Base-by-base conservation (phyloP, 1,284 basidiomycete species). In the Chalciporus sp. region DNA sequence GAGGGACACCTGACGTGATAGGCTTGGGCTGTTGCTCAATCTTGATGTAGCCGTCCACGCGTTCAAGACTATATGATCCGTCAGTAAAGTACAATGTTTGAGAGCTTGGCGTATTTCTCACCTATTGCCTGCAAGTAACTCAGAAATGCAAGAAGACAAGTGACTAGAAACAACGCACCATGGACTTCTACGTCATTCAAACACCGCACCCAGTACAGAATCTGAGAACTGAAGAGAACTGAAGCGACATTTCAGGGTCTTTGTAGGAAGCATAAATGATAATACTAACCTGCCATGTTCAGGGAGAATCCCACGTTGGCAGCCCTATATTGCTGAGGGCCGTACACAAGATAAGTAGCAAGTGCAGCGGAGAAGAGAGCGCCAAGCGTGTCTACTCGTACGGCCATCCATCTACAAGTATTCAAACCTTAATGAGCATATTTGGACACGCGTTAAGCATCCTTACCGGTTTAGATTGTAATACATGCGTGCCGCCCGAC, bases 1-100 rank as follows among this genome's bases (percentile, higher is more conserved):
- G 88, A 26, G 90, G 89, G 35, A 78, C 72, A 3, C 84, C 84
- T 11, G 67, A 64, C 26, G 75, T 67, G 0, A 76, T 78, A 2
- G 79, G 63, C 53, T 76, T 74, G 0, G 82, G 81, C 66, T 93
- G 90, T 66, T 90, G 87, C 53, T 89, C 88, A 51, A 91, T 88
- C n/a, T 76, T 71, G 42, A 90, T 69, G 64, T 92, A 92, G 33
- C 82, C 80, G 63, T 89, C 80, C 49, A 92, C 85, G 35, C 90
- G 82, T 66, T 93, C 90, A 57, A 93, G 74, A 65, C 85, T 86
- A n/a, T 29, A 26, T 6, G 12, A 42, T 20, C 16, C 31, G 47
- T 37, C 47, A 49, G 42, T 23, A 19, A 37, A 5, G 27, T 20
- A 27, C 33, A 28, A 26, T 19, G 11, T 17, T n/a, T 33, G 31